Percentiles rank a stretch among this genome's conserved stretches.
These are phyloP conservation scores for Neurospora africana DNA, from an alignment of 495 filamentous ascomycete species.

Conservation along the genomic window DNA sequence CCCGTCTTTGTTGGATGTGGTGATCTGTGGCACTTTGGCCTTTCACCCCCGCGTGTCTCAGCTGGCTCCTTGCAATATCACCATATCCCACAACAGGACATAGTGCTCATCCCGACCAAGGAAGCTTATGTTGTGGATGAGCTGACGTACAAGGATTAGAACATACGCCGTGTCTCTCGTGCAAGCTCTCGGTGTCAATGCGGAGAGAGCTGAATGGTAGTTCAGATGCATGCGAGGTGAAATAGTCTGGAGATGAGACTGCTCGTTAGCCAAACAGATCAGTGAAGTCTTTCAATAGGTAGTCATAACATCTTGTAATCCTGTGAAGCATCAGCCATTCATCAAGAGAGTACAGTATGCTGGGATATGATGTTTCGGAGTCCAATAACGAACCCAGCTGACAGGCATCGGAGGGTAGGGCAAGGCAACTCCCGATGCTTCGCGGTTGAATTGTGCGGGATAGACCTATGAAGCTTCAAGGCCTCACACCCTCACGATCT, in stretches of 20 bases:
- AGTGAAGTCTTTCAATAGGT: not conserved
- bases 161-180: not conserved
- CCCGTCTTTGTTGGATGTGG: not conserved
- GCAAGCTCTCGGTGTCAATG: not conserved
- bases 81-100: not conserved
- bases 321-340: not conserved
- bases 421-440: not conserved
- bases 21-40: not conserved
- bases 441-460: not conserved
- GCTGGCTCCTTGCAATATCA: not conserved
- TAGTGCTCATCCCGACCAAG: not conserved
- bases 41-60: not conserved
- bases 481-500: slow-evolving; percentile 4
- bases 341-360: not conserved
- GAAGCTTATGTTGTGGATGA: not conserved
- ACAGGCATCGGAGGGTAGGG: not conserved
- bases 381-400: not conserved
- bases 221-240: not conserved
- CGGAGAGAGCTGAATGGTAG: not conserved
- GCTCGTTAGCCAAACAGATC: not conserved
- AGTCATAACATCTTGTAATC: not conserved
- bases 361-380: not conserved
- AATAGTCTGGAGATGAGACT: not conserved
- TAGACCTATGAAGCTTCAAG: slow-evolving; percentile 4
- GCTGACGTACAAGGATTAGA: not conserved